Evolutionary conservation across 345 rosid genomes (phyloP).

Genomic region (Psidium friedrichsthalianum): DNA sequence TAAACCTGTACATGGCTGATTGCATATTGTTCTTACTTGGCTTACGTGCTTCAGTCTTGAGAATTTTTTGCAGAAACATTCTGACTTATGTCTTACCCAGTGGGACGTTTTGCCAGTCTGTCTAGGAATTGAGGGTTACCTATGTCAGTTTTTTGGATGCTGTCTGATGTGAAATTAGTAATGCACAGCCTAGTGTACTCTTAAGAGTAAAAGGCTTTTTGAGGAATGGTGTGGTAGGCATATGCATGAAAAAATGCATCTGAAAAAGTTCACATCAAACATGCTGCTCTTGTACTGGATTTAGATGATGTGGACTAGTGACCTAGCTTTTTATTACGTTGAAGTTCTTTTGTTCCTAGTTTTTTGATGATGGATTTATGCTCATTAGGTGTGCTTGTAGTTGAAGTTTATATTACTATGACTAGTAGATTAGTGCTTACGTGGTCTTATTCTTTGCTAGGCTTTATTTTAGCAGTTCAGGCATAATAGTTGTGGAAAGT

Average conservation of each 20-base stretch:
- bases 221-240: neutral
- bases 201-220: neutral
- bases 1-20: neutral
- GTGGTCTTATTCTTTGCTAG: neutral
- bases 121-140: neutral
- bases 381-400: neutral
- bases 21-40: neutral
- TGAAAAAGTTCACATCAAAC: neutral
- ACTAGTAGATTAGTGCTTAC: neutral
- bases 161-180: neutral
- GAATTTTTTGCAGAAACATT: neutral
- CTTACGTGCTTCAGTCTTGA: neutral
- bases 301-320: neutral
- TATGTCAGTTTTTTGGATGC: neutral
- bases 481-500: neutral
- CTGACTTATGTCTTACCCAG: neutral
- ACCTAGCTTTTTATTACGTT: neutral
- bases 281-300: neutral
- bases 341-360: neutral
- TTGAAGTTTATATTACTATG: neutral
- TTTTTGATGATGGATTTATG: neutral
- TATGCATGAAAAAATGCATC: neutral
- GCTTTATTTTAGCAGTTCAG: neutral
- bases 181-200: neutral
- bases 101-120: neutral